A percentile compares a stretch with the other conserved stretches of the same genome.
These are phyloP conservation scores for Penicillium nordicum DNA, from an alignment of 2,329 filamentous ascomycete species.

Conservation along the genomic window DNA sequence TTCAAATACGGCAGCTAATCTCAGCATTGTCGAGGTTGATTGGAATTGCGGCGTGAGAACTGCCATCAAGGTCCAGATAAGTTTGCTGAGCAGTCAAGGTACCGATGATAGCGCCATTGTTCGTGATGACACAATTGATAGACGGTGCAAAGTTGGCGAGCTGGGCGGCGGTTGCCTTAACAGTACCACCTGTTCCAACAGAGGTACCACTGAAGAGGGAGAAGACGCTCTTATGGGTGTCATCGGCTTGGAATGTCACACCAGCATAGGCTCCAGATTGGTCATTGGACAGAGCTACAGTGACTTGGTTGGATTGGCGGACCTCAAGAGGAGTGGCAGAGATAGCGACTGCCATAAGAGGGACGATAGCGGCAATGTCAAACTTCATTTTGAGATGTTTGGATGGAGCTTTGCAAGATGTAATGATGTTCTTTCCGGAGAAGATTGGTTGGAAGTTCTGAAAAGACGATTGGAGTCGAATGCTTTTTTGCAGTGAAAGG, in stretches of 20 bases:
- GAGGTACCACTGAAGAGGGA: constrained; percentile 7
- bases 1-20: constrained; percentile 7
- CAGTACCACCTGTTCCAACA: constrained; percentile 9
- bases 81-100: constrained; percentile 9
- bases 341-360: constrained; percentile 31
- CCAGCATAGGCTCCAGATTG: constrained; percentile 10
- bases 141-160: constrained; percentile 6
- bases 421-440: background rate
- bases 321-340: constrained; percentile 6
- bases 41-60: background rate
- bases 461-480: background rate
- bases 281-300: constrained; percentile 14
- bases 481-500: background rate
- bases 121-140: constrained; percentile 11
- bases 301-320: constrained; percentile 1
- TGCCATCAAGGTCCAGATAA: constrained; percentile 13
- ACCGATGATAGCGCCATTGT: constrained; percentile 3
- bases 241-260: constrained; percentile 6
- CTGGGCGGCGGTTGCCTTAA: constrained; percentile 12
- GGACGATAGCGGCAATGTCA: background rate
- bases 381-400: constrained; percentile 6
- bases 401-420: background rate
- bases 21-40: constrained; percentile 6
- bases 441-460: background rate
- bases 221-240: constrained; percentile 2